phyloP scores from a whole-genome alignment of 495 filamentous ascomycete genomes.

The Aspergillus diversus region DNA sequence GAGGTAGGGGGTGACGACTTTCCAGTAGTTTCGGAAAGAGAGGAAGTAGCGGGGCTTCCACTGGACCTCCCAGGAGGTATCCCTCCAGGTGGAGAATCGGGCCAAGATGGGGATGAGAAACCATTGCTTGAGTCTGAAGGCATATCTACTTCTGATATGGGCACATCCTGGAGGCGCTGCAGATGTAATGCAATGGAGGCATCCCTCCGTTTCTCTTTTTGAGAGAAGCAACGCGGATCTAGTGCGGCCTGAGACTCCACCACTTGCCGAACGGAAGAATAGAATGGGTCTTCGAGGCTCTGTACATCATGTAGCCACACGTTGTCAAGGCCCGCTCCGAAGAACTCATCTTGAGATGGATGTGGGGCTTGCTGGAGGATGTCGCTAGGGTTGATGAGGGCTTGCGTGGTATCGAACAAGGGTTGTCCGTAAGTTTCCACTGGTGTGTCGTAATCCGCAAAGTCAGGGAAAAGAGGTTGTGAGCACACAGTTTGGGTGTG shows the following conservation, averaged over 20 bases:
- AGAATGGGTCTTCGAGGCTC: constrained; percentile 25
- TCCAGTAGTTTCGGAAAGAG: constrained; percentile 25
- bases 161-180: constrained; percentile 41
- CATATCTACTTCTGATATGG: constrained; percentile 34
- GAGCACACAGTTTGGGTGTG: constrained; percentile 22
- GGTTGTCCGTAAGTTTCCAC: constrained; percentile 29
- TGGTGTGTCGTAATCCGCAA: constrained; percentile 31
- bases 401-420: constrained; percentile 26
- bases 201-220: constrained; percentile 51
- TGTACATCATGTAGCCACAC: constrained; percentile 24
- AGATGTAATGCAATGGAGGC: constrained; percentile 48
- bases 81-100: constrained; percentile 36
- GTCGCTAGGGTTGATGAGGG: constrained; percentile 30
- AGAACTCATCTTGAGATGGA: constrained; percentile 10
- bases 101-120: constrained; percentile 45
- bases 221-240: constrained; percentile 37
- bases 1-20: constrained; percentile 26
- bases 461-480: constrained; percentile 34
- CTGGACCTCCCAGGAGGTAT: constrained; percentile 27
- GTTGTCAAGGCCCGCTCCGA: constrained; percentile 17
- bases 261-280: constrained; percentile 38
- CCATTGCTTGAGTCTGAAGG: constrained; percentile 39
- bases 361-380: constrained; percentile 24
- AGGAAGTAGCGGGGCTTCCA: constrained; percentile 24
- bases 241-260: constrained; percentile 47